Percentiles rank a stretch among this genome's conserved stretches.
These are phyloP conservation scores for Lipomyces anomalus DNA, from an alignment of 805 yeast genomes.

Conservation along the genomic window DNA sequence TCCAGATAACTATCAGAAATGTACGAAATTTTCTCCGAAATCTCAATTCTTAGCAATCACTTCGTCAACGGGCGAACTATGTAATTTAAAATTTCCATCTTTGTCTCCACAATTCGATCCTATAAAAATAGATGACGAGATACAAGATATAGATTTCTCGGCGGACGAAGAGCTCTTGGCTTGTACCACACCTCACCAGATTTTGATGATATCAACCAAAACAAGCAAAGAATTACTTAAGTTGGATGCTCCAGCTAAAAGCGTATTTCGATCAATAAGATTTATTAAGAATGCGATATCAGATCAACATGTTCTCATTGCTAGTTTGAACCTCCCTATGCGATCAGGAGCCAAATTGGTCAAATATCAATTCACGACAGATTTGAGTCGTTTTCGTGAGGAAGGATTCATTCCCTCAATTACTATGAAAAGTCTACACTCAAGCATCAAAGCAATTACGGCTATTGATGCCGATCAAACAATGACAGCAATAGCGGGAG, in stretches of 20 bases:
- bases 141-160: slow-evolving; percentile 61
- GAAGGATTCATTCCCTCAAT: too few relatives aligned
- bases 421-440: too few relatives aligned
- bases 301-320: slow-evolving; percentile 32
- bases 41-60: slow-evolving; percentile 63
- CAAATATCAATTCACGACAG: slow-evolving; percentile 28
- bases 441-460: slow-evolving; percentile 51
- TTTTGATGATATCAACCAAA: slow-evolving; percentile 48
- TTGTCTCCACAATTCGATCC: slow-evolving; percentile 45
- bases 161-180: slow-evolving; percentile 62
- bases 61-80: slow-evolving; percentile 54
- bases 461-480: slow-evolving; percentile 41
- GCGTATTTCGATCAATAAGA: slow-evolving; percentile 41
- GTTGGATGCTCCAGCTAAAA: slow-evolving; percentile 28
- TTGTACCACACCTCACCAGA: slow-evolving; percentile 51
- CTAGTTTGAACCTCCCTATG: slow-evolving; percentile 42
- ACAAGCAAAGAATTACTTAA: slow-evolving; percentile 37
- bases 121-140: slow-evolving; percentile 18
- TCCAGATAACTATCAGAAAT: slow-evolving; percentile 38
- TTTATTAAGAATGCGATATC: slow-evolving; percentile 32
- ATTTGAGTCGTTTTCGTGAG: too few relatives aligned
- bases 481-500: slow-evolving; percentile 43
- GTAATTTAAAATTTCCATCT: slow-evolving; percentile 52
- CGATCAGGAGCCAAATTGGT: slow-evolving; percentile 39
- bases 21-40: slow-evolving; percentile 52